Evolutionary conservation across 176 grass and related monocot species (phyloP).

Genomic region (Pharus latifolius): DNA sequence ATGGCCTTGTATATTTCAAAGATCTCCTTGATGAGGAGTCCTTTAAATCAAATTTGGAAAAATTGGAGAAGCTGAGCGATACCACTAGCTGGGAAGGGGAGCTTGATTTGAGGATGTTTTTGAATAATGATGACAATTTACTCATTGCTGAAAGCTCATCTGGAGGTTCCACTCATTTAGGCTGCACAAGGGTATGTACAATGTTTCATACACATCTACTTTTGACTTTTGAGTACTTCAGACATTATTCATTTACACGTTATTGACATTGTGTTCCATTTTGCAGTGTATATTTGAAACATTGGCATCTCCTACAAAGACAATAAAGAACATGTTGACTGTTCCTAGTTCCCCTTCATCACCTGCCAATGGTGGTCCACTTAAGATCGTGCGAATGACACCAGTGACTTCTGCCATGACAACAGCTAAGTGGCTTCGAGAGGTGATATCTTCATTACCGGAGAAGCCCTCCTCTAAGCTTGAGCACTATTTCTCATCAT

Average conservation of each 20-base stretch:
- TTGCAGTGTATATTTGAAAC: conserved; percentile 72
- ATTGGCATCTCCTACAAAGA: conserved; percentile 65
- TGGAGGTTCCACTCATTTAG: conserved; percentile 24
- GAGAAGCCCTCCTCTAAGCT: conserved; percentile 69
- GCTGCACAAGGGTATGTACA: conserved; percentile 37
- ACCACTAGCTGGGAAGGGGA: conserved; percentile 36
- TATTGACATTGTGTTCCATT: conserved; percentile 4
- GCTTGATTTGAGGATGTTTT: conserved; percentile 62
- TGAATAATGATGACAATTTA: conserved; percentile 43
- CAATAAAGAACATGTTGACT: conserved; percentile 58
- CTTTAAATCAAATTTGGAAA: conserved; percentile 50
- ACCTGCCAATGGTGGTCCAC: conserved; percentile 31
- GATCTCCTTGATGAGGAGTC: conserved; percentile 56
- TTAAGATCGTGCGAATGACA: conserved; percentile 68
- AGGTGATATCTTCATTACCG: conserved; percentile 71
- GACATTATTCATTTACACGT: background rate
- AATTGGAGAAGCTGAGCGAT: conserved; percentile 51
- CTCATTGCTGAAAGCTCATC: conserved; percentile 12
- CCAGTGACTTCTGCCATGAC: conserved; percentile 91
- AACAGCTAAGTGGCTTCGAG: conserved; percentile 89
- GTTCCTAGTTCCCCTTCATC: conserved; percentile 68
- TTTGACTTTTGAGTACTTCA: conserved; percentile 1
- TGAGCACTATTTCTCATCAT: conserved; percentile 58
- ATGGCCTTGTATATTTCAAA: conserved; percentile 67
- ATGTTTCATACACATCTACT: conserved; percentile 3